Conservation (phyloP, 2,329 filamentous ascomycete genomes). For the Pyrenochaeta sp. region DNA sequence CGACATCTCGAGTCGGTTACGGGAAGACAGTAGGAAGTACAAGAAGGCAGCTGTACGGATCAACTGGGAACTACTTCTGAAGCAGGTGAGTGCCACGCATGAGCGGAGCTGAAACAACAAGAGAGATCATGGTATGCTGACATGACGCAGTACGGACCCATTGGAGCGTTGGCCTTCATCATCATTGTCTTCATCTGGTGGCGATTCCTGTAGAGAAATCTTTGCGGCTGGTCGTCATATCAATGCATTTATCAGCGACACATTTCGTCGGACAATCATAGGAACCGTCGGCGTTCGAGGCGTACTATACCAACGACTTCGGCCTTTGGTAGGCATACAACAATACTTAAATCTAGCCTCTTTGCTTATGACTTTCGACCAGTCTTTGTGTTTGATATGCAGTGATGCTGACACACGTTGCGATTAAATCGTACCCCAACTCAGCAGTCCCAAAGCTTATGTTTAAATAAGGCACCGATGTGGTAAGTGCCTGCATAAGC, state of each 20-base stretch:
- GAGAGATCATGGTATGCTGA: conserved; percentile 15
- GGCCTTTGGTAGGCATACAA: conserved; percentile 14
- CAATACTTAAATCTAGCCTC: conserved; percentile 26
- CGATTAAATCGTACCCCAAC: neutral
- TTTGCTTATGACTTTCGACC: neutral
- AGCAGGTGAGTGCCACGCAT: conserved; percentile 67
- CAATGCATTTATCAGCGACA: neutral
- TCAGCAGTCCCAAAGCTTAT: neutral
- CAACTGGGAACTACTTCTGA: conserved; percentile 96
- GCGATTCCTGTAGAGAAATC: conserved; percentile 77
- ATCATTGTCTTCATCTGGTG: conserved; percentile 89
- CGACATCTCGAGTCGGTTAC: conserved; percentile 84
- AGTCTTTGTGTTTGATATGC: neutral
- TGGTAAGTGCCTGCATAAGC: neutral
- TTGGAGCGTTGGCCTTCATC: conserved; percentile 81
- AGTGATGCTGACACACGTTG: conserved; percentile 1
- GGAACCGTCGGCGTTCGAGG: conserved; percentile 17
- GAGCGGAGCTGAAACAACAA: neutral
- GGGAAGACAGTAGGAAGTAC: conserved; percentile 96
- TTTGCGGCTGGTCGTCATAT: conserved; percentile 1
- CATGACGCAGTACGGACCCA: conserved; percentile 76
- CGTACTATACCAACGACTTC: conserved; percentile 3
- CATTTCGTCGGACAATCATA: neutral
- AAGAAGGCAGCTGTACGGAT: conserved; percentile 90
- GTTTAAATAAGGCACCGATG: neutral